These are phyloP conservation scores for Plasmodium reichenowi DNA, from an alignment of 169 alveolate species.

Conservation along the genomic window DNA sequence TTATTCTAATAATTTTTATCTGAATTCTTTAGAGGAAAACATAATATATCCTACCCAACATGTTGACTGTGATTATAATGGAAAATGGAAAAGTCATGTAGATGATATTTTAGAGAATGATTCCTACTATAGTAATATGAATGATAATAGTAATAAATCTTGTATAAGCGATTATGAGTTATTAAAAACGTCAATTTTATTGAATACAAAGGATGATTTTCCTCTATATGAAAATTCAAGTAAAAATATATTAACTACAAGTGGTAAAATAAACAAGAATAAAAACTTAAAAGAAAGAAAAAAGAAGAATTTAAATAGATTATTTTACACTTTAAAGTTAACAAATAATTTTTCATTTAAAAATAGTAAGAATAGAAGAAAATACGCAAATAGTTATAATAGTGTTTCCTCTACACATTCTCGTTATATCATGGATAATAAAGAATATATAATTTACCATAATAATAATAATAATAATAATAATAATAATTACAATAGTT, in stretches of 20 bases:
- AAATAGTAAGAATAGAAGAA: conserved; percentile 11
- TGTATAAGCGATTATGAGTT: too few species aligned
- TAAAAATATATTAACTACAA: neutral
- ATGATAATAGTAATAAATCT: conserved; percentile 20
- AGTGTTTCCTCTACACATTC: neutral
- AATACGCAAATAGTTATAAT: neutral
- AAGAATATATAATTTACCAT: neutral
- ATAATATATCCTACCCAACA: neutral
- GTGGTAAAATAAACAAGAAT: conserved; percentile 12
- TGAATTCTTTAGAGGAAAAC: neutral
- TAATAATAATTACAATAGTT: neutral
- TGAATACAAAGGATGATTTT: conserved; percentile 6
- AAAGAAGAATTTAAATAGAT: conserved; percentile 39
- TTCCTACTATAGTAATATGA: neutral
- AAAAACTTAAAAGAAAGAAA: conserved; percentile 4
- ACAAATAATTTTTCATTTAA: conserved; percentile 1
- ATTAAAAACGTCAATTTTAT: neutral
- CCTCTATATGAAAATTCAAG: conserved; percentile 14
- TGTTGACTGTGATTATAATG: neutral
- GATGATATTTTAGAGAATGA: conserved; percentile 3
- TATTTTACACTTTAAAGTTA: conserved; percentile 41
- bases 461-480: neutral
- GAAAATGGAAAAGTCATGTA: neutral
- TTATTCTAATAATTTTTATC: conserved; percentile 2
- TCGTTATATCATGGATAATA: neutral